Percentiles rank a stretch among this genome's conserved stretches.
Conservation (phyloP, 768 basidiomycete species). For the Leccinum subtestaceum region DNA sequence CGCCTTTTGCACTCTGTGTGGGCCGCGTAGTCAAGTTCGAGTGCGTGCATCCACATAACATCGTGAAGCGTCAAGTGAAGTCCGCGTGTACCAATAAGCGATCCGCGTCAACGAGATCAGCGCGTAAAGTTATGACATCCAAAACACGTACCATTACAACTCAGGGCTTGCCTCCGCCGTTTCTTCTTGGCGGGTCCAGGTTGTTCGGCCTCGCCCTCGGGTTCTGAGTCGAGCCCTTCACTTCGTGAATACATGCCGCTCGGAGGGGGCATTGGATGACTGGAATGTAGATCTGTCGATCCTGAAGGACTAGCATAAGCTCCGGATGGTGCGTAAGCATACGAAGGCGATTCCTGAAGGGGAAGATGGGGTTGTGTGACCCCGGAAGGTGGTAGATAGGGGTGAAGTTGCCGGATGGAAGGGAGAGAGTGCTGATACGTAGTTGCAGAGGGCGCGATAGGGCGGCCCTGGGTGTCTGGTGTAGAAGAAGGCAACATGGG, state of each 20-base stretch:
- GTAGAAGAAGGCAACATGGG: slow-evolving; percentile 27
- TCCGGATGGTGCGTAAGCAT: slow-evolving; percentile 25
- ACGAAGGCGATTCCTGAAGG: slow-evolving; percentile 25
- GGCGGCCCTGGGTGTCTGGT: slow-evolving; percentile 28
- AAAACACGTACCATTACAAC: slow-evolving; percentile 69
- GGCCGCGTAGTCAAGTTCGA: slow-evolving; percentile 9
- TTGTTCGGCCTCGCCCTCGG: slow-evolving; percentile 48
- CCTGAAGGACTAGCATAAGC: slow-evolving; percentile 24
- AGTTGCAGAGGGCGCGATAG: slow-evolving; percentile 22
- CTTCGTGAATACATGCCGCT: slow-evolving; percentile 29
- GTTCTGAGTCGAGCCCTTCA: slow-evolving; percentile 52
- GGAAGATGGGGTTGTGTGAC: slow-evolving; percentile 28
- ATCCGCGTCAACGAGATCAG: slow-evolving; percentile 18
- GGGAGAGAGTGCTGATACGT: slow-evolving; percentile 44
- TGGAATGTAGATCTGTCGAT: slow-evolving; percentile 28
- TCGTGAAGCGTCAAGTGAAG: slow-evolving; percentile 1
- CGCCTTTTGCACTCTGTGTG: slow-evolving; percentile 75
- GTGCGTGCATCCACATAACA: neutral
- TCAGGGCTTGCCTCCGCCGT: slow-evolving; percentile 75
- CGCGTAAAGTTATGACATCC: slow-evolving; percentile 15
- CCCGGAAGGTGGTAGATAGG: slow-evolving; percentile 56
- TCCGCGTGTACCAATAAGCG: neutral
- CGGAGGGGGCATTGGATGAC: slow-evolving; percentile 20
- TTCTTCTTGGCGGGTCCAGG: slow-evolving; percentile 78
- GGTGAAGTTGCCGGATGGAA: slow-evolving; percentile 67